phyloP scores from a whole-genome alignment of 148 eudicot species.

The Arbutus unedo region DNA sequence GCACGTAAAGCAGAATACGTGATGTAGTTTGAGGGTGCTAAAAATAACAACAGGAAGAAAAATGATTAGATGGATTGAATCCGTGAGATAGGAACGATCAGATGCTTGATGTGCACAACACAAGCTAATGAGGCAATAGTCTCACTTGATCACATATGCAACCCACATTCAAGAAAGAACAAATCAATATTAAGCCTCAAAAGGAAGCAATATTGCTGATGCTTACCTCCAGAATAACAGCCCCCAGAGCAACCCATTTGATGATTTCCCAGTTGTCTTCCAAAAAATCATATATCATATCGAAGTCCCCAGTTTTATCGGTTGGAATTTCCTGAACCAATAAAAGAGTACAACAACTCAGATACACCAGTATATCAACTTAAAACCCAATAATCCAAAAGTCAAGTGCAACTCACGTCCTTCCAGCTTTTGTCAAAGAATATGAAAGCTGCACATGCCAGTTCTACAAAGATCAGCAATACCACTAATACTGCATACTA shows the following conservation, averaged over 20 bases:
- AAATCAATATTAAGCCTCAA: not conserved
- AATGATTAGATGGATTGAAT: not conserved
- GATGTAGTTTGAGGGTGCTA: not conserved
- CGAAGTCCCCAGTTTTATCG: constrained; percentile 81
- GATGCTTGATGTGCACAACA: not conserved
- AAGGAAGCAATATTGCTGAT: not conserved
- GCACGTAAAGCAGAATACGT: too few species aligned
- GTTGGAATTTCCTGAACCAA: constrained; percentile 62
- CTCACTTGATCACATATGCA: not conserved
- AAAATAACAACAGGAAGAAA: not conserved
- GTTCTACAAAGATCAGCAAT: constrained; percentile 75
- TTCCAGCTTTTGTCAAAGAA: constrained; percentile 82
- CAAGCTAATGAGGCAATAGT: not conserved
- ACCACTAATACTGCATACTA: constrained; percentile 78
- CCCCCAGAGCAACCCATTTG: constrained; percentile 89
- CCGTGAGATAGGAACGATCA: not conserved
- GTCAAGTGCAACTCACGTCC: constrained; percentile 45
- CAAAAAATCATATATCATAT: constrained; percentile 68
- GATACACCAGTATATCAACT: constrained; percentile 5
- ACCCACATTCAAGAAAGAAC: not conserved
- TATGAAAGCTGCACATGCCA: constrained; percentile 77
- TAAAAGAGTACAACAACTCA: not conserved
- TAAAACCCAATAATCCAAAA: not conserved
- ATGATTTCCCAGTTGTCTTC: constrained; percentile 65
- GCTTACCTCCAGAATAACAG: constrained; percentile 76